phyloP scores from a whole-genome alignment of 139 green algal species.

The Chlamydomonas sp. region DNA sequence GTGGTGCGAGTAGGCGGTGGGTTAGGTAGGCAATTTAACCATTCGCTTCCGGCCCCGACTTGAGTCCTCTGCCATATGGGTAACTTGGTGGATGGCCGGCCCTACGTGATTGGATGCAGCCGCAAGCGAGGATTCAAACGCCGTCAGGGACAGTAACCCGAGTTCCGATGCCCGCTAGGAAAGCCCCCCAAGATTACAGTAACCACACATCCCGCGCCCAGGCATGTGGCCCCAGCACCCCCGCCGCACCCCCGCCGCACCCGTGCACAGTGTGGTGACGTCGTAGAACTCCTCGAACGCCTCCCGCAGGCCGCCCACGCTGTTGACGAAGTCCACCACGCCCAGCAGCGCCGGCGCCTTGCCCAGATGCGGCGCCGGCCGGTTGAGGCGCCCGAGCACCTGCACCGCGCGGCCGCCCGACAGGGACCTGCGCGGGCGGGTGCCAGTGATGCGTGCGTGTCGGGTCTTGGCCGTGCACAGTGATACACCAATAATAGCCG shows the following conservation, averaged over 20 bases:
- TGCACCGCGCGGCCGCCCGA: slow-evolving; percentile 47
- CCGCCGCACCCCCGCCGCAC: slow-evolving; percentile 1
- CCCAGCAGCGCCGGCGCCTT: slow-evolving; percentile 27
- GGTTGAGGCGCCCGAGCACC: slow-evolving; percentile 46
- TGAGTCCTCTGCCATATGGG: no score
- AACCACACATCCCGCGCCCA: not conserved
- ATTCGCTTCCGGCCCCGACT: no score
- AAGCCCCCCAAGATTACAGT: not conserved
- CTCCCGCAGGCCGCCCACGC: slow-evolving; percentile 40
- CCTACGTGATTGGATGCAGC: not conserved
- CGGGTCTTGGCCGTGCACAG: no score
- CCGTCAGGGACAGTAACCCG: not conserved
- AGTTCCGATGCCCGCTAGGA: not conserved
- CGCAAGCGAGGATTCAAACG: not conserved
- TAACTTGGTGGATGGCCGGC: not conserved
- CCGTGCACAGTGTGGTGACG: slow-evolving; percentile 41
- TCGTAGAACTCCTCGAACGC: slow-evolving; percentile 52
- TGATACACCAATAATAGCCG: no score
- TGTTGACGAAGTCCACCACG: slow-evolving; percentile 63
- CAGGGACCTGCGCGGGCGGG: slow-evolving; percentile 5
- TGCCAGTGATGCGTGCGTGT: no score
- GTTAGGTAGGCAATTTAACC: no score
- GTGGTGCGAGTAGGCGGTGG: not conserved
- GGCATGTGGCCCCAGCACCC: not conserved
- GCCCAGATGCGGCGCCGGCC: slow-evolving; percentile 31